Base-by-base conservation (phyloP, 192 early-diverging fungal genomes). In the Phlyctochytrium planicorne region DNA sequence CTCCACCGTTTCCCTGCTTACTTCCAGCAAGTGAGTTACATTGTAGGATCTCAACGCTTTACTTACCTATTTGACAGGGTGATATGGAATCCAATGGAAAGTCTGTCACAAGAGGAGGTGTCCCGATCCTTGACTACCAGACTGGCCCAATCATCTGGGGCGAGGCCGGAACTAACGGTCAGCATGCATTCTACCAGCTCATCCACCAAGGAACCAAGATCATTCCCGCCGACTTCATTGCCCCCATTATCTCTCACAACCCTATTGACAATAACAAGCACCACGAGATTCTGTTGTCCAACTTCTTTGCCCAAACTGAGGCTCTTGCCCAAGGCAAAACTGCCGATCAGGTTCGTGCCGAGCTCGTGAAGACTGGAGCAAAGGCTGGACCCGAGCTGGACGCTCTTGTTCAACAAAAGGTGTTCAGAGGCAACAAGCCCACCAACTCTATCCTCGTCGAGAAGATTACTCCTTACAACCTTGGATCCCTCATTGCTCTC, bases 11-110 rank as follows among this genome's bases (percentile, higher is more conserved):
- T 99, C 86, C 85, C 97, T 25, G 97, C 95, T 40, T 98, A 99
- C 84, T 94, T 99, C 89, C 95, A 99, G 78, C 94, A 97, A 76
- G 82, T 90, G 40, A 30, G 62, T 10, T 68, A 29, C 16, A 52
- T 31, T 20, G 67, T 12, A n/a, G 30, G 30, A 67, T 61, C 56
- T 10, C 53, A 33, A 1, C 33, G 16, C 2, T 30, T 1, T 62
- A 10, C 27, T 57, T 12, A 25, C 27, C 4, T 57, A 23, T 34
- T 36, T 52, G 12, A 20, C 72, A 91, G 83, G 97, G 97, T 66
- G 95, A 99, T 78, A 99, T 99, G 97, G 97, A 99, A 78, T 96
- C 94, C 23, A 98, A 98, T 73, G 96, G 96, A 74, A 98, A 98
- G 79, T 94, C 91, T 68, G 83, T 91, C 56, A 90, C 92, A 59